Evolutionary conservation across 768 basidiomycete genomes (phyloP).

Genomic region (Tricholomella constricta): DNA sequence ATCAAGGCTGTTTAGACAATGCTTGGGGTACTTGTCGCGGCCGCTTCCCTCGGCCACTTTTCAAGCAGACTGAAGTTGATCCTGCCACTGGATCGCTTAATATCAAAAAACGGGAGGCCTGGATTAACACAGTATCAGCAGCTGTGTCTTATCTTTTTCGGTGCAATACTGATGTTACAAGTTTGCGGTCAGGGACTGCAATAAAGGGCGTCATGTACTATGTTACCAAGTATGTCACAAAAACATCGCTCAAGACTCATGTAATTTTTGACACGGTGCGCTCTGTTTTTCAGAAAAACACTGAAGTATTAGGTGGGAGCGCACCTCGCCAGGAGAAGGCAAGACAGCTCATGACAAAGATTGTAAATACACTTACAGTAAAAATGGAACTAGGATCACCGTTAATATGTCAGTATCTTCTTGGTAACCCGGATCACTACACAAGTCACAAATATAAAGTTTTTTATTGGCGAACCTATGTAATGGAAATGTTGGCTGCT

Average conservation of each 20-base stretch:
- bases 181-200: constrained; percentile 40
- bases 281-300: constrained; percentile 14
- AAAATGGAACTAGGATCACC: constrained; percentile 41
- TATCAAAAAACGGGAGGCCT: constrained; percentile 35
- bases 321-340: constrained; percentile 22
- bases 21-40: too few species aligned
- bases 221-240: constrained; percentile 48
- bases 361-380: constrained; percentile 36
- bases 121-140: constrained; percentile 38
- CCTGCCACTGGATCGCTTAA: constrained; percentile 26
- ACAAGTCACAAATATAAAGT: constrained; percentile 32
- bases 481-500: constrained; percentile 19
- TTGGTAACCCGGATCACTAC: too few species aligned
- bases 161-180: constrained; percentile 42
- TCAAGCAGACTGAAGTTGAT: constrained; percentile 23
- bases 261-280: constrained; percentile 1
- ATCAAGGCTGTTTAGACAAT: constrained; percentile 29
- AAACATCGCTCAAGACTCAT: constrained; percentile 39
- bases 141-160: too few species aligned
- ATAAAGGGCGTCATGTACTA: too few species aligned
- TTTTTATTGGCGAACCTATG: constrained; percentile 35
- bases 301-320: constrained; percentile 25
- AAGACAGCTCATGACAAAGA: constrained; percentile 32
- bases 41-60: constrained; percentile 34
- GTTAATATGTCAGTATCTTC: constrained; percentile 35